Conservation (phyloP, 306 rosid genomes). For the Lupinus albus region DNA sequence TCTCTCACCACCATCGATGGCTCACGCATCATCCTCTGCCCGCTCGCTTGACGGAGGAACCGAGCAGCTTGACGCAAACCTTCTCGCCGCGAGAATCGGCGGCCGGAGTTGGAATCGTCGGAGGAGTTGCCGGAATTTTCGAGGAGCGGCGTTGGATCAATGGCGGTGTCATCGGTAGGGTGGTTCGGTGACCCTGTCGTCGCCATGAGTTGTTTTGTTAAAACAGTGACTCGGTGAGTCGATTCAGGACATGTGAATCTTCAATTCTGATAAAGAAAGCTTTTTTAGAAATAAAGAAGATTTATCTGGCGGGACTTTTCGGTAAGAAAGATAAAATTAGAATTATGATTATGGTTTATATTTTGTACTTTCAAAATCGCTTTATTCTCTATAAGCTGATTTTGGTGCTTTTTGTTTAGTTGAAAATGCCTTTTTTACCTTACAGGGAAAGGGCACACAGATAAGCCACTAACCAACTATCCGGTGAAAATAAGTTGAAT, state of each 20-base stretch:
- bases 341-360: too few relatives aligned
- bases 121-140: constrained; percentile 55
- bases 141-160: constrained; percentile 70
- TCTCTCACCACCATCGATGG: constrained; percentile 94
- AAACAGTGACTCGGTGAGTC: neutral
- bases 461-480: too few relatives aligned
- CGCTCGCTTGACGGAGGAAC: constrained; percentile 85
- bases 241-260: constrained; percentile 41
- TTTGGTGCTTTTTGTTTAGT: too few relatives aligned
- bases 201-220: constrained; percentile 47
- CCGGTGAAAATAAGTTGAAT: too few relatives aligned
- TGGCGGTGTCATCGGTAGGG: constrained; percentile 62
- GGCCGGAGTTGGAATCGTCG: constrained; percentile 63
- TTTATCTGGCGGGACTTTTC: neutral
- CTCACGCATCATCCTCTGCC: constrained; percentile 83
- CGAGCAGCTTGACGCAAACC: constrained; percentile 90
- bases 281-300: neutral
- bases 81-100: constrained; percentile 61
- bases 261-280: neutral
- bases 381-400: too few relatives aligned
- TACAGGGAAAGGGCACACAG: too few relatives aligned
- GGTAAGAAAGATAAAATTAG: too few relatives aligned
- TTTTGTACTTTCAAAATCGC: too few relatives aligned
- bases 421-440: too few relatives aligned
- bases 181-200: constrained; percentile 59